Percentiles rank a stretch among this genome's conserved stretches.
These are phyloP conservation scores for Cordyceps sp. DNA, from an alignment of 2,329 filamentous ascomycete genomes.

Conservation along the genomic window DNA sequence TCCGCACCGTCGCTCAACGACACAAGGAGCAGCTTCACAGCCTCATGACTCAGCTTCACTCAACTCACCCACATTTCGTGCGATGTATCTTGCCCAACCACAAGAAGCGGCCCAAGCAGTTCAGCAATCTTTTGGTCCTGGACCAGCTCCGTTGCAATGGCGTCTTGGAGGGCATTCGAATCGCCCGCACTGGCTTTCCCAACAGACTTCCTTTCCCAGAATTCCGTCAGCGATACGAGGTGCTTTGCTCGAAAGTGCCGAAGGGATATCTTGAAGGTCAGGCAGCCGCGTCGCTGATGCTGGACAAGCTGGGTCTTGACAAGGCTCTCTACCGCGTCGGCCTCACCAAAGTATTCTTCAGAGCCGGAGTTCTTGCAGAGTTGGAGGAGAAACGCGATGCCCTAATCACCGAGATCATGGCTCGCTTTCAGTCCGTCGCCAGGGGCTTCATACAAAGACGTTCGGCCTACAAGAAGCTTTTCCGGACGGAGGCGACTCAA, in stretches of 20 bases:
- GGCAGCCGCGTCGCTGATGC: constrained; percentile 66
- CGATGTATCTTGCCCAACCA: constrained; percentile 96
- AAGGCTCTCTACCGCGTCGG: constrained; percentile 80
- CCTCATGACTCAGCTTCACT: constrained; percentile 85
- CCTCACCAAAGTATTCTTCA: constrained; percentile 94
- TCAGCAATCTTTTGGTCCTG: constrained; percentile 79
- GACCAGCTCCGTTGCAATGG: constrained; percentile 97
- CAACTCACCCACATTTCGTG: constrained; percentile 95
- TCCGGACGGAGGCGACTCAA: constrained; percentile 82
- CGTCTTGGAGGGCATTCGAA: constrained; percentile 96
- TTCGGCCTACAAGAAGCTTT: constrained; percentile 81
- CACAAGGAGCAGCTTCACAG: constrained; percentile 98
- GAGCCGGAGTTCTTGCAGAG: constrained; percentile 87
- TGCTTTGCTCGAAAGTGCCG: constrained; percentile 76
- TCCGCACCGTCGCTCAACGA: constrained; percentile 87
- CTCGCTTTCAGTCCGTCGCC: constrained; percentile 79
- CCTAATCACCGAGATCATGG: constrained; percentile 86
- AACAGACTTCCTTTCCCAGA: constrained; percentile 85
- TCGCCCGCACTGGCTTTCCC: constrained; percentile 90
- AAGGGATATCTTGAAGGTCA: constrained; percentile 87
- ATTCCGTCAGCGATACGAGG: constrained; percentile 90
- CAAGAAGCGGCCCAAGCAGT: constrained; percentile 89
- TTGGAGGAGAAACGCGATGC: constrained; percentile 90
- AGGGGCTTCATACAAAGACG: constrained; percentile 80
- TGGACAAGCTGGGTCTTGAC: constrained; percentile 78